A percentile compares a stretch with the other conserved stretches of the same genome.
Conservation (phyloP, 2,329 filamentous ascomycete genomes). For the Aureobasidium namibiae region DNA sequence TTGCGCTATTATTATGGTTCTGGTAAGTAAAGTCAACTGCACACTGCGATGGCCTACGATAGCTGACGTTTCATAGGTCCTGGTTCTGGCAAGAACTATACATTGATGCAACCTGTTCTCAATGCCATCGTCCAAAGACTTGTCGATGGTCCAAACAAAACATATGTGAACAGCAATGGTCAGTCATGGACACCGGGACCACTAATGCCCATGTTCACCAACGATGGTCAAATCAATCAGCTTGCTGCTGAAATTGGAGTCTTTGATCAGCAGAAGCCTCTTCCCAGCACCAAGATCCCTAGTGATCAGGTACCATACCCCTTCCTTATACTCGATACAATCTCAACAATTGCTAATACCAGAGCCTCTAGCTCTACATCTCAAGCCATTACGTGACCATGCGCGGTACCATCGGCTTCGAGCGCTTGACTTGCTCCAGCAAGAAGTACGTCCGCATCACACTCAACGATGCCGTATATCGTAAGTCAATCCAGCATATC, state of each 20-base stretch:
- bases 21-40: not conserved
- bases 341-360: not conserved
- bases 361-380: conserved; percentile 39
- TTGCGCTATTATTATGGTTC: conserved; percentile 48
- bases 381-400: conserved; percentile 52
- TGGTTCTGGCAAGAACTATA: conserved; percentile 45
- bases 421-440: conserved; percentile 49
- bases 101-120: conserved; percentile 56
- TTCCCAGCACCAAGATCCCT: conserved; percentile 42
- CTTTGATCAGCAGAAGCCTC: conserved; percentile 47
- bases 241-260: conserved; percentile 52
- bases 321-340: not conserved
- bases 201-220: conserved; percentile 54
- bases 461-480: conserved; percentile 57
- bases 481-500: conserved; percentile 17
- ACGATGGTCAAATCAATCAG: conserved; percentile 59
- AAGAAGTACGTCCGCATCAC: conserved; percentile 47
- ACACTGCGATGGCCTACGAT: conserved; percentile 18
- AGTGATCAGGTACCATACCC: conserved; percentile 24
- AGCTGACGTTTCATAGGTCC: conserved; percentile 40
- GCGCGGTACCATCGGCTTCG: conserved; percentile 58
- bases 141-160: conserved; percentile 42
- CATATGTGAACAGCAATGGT: conserved; percentile 41
- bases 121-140: conserved; percentile 46
- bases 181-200: conserved; percentile 44